A percentile compares a stretch with the other conserved stretches of the same genome.
These are phyloP conservation scores for Myxozyma neotropica DNA, from an alignment of 805 yeast genomes.

Conservation along the genomic window DNA sequence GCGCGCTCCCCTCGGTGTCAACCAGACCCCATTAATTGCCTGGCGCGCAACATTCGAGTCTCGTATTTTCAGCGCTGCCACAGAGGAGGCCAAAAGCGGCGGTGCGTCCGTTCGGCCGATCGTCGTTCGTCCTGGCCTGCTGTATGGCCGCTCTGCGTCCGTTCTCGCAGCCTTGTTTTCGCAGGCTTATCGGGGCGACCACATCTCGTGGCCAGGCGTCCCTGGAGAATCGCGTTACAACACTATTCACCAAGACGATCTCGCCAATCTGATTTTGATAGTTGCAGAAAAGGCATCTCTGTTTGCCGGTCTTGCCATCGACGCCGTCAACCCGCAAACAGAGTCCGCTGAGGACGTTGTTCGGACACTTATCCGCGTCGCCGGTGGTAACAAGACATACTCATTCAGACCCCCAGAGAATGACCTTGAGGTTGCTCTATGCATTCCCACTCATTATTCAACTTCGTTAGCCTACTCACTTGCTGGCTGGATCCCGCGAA, in stretches of 20 bases:
- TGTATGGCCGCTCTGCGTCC: conserved; percentile 21
- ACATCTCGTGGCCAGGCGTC: conserved; percentile 20
- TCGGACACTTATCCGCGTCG: conserved; percentile 14
- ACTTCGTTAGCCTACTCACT: conserved; percentile 16
- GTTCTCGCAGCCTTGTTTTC: conserved; percentile 7
- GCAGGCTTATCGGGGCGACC: conserved; percentile 12
- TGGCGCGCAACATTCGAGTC: conserved; percentile 25
- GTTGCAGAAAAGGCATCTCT: conserved; percentile 20
- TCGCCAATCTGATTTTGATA: conserved; percentile 10
- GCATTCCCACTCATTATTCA: conserved; percentile 5
- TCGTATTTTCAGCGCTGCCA: conserved; percentile 10
- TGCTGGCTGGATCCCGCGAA: conserved; percentile 21
- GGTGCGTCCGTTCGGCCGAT: conserved; percentile 17
- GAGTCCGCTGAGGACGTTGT: conserved; percentile 15
- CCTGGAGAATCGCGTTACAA: conserved; percentile 15
- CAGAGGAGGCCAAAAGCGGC: conserved; percentile 1
- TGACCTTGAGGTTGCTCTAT: conserved; percentile 13
- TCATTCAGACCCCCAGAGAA: conserved; percentile 14
- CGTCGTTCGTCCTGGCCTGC: conserved; percentile 19
- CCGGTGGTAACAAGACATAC: conserved; percentile 14
- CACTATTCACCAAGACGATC: conserved; percentile 24
- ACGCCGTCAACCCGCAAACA: conserved; percentile 19
- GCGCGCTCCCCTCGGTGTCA: conserved; percentile 16
- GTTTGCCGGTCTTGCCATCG: conserved; percentile 17
- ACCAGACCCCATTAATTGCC: conserved; percentile 10